These are phyloP conservation scores for Colletotrichum horii DNA, from an alignment of 2,329 filamentous ascomycete species.

Conservation along the genomic window DNA sequence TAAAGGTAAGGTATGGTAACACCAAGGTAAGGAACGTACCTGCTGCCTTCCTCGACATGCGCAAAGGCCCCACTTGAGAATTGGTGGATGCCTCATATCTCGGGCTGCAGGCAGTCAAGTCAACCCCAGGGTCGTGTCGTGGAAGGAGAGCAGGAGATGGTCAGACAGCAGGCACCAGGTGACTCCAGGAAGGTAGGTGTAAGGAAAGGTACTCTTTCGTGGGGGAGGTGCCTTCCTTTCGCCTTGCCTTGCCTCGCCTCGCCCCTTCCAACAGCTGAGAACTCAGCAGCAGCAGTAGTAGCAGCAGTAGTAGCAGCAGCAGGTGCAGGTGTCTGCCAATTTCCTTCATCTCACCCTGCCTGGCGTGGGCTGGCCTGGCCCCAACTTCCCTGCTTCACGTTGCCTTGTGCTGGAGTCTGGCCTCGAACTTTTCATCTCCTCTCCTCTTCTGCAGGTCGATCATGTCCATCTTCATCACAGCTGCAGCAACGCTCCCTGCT, in stretches of 20 bases:
- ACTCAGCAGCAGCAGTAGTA: not conserved
- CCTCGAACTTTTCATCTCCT: slow-evolving; percentile 3
- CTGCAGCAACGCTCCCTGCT: slow-evolving; percentile 10
- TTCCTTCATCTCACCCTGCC: not conserved
- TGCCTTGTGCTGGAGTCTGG: slow-evolving; percentile 3
- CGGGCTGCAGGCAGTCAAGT: not conserved
- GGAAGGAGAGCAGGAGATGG: not conserved
- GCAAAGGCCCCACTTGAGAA: not conserved
- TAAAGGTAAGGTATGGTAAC: too few relatives aligned
- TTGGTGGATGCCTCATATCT: not conserved
- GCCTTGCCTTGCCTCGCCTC: not conserved
- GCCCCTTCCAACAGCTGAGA: not conserved
- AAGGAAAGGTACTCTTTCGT: not conserved
- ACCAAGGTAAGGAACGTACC: not conserved
- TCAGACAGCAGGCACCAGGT: not conserved
- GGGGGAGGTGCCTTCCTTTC: not conserved
- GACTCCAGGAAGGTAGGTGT: not conserved
- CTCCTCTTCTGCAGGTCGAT: not conserved
- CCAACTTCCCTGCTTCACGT: not conserved
- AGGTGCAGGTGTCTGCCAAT: not conserved
- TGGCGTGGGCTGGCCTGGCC: not conserved
- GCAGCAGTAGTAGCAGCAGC: not conserved
- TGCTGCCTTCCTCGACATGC: not conserved
- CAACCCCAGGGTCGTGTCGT: not conserved
- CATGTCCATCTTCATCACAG: slow-evolving; percentile 15